Evolutionary conservation across 2,329 filamentous ascomycete genomes (phyloP), one percentile per base, ranked within the genome.

Genomic region (Septoria petroselini): DNA sequence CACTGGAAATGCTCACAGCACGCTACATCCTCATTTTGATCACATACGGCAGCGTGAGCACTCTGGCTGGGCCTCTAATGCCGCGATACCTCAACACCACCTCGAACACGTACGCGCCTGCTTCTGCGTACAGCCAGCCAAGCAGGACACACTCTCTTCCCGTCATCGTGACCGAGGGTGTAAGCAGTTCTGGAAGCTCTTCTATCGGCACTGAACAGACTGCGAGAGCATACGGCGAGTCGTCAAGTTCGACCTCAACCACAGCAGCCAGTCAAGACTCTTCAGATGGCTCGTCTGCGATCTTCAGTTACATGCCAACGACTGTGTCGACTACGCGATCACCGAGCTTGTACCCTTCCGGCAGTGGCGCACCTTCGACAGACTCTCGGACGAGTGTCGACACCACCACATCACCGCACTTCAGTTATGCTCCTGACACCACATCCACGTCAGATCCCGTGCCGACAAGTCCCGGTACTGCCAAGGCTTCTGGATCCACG

Each of bases 51-150:
- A 11, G 42, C 15, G 23, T 45, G 7, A 49, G 33, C 11, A 33
- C 45, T 19, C 42, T 42, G 17, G 57, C 55, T 27, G 39, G 39
- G 21, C 49, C 52, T 27, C 55, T 54, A 3, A 27, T 58, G 2
- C 50, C 50, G 12, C 43, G 54, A 52, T 55, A 60, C 31, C 27
- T 40, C 34, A 59, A 59, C 45, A 41, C 35, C n/a, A 57, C 51
- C 9, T 34, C 33, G 18, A 51, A 18, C 42, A 3, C 38, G 19
- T 18, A n/a, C 3, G 15, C n/a, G 5, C n/a, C 35, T 14, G 37
- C 39, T 3, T 41, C 50, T 12, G 33, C 35, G 9, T 19, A 4
- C 9, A 38, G 15, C 9, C 14, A 19, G 4, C 9, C 21, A 3
- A 29, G 33, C 34, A 14, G 9, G 21, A 39, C 43, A 19, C 19